Conservation (phyloP, 495 filamentous ascomycete species). For the Extremus antarcticus region DNA sequence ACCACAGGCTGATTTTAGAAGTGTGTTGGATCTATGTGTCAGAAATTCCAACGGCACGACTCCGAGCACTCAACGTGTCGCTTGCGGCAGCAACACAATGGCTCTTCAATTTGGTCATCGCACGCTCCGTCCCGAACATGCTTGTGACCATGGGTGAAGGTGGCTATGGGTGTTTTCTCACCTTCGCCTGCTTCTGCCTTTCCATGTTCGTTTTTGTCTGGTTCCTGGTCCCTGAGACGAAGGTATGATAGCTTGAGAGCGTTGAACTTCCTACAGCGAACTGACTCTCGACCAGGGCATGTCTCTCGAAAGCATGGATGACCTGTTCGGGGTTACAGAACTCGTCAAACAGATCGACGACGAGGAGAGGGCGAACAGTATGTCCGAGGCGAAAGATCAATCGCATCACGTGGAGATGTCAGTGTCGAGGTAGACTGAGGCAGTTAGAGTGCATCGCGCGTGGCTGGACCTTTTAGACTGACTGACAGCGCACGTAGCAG, state of each 20-base stretch:
- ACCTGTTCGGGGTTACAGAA: conserved; percentile 28
- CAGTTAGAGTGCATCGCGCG: not conserved
- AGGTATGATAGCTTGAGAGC: not conserved
- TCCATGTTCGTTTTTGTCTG: conserved; percentile 26
- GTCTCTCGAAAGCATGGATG: conserved; percentile 29
- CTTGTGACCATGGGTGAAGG: conserved; percentile 20
- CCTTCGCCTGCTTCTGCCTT: conserved; percentile 26
- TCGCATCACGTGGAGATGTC: not conserved
- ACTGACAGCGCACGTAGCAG: not conserved
- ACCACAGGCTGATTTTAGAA: not conserved
- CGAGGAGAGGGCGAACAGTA: not conserved
- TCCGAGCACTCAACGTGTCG: conserved; percentile 25
- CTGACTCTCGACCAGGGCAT: conserved; percentile 3
- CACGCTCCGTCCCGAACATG: conserved; percentile 26
- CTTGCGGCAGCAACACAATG: conserved; percentile 31
- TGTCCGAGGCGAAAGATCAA: not conserved
- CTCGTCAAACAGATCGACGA: not conserved
- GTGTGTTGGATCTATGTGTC: conserved; percentile 30
- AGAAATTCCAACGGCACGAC: conserved; percentile 27
- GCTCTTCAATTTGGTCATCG: conserved; percentile 33
- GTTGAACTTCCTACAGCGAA: not conserved
- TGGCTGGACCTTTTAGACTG: conserved; percentile 1
- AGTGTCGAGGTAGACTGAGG: not conserved
- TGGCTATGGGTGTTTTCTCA: conserved; percentile 27
- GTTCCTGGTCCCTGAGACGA: conserved; percentile 26